These are phyloP conservation scores for Phaffomyces thermotolerans DNA, from an alignment of 805 yeast genomes.

Conservation along the genomic window DNA sequence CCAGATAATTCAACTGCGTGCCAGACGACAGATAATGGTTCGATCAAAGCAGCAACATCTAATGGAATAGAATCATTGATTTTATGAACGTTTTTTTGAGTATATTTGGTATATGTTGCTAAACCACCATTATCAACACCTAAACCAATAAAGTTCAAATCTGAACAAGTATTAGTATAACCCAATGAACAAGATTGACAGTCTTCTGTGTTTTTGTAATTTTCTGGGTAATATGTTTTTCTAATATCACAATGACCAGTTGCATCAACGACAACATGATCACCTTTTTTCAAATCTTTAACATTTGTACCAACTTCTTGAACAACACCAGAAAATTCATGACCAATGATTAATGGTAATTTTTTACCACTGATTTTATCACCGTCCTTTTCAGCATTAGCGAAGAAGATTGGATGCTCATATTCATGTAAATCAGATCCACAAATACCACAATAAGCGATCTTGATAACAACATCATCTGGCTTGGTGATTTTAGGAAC, in stretches of 20 bases:
- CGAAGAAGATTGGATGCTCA: conserved; percentile 53
- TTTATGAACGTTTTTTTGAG: conserved; percentile 33
- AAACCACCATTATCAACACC: conserved; percentile 44
- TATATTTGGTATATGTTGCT: conserved; percentile 38
- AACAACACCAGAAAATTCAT: conserved; percentile 55
- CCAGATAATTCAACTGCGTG: conserved; percentile 44
- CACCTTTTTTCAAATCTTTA: conserved; percentile 43
- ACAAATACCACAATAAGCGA: conserved; percentile 49
- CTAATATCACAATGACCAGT: conserved; percentile 38
- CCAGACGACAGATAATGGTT: conserved; percentile 53
- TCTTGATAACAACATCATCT: conserved; percentile 37
- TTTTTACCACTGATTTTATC: conserved; percentile 27
- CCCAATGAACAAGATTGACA: conserved; percentile 40
- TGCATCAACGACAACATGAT: conserved; percentile 48
- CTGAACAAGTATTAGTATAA: conserved; percentile 38
- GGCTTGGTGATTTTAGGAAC: conserved; percentile 30
- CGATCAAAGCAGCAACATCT: conserved; percentile 52
- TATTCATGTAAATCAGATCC: conserved; percentile 58
- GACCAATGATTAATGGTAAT: conserved; percentile 54
- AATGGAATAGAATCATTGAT: conserved; percentile 34
- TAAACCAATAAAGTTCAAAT: conserved; percentile 39
- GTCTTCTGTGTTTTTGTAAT: conserved; percentile 16
- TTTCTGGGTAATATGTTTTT: conserved; percentile 22
- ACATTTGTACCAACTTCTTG: conserved; percentile 45
- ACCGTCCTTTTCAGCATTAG: conserved; percentile 35